Evolutionary conservation across 192 early-diverging fungal genomes (phyloP), one percentile per base, ranked within the genome.

Genomic region (Backusella tarrabulga): DNA sequence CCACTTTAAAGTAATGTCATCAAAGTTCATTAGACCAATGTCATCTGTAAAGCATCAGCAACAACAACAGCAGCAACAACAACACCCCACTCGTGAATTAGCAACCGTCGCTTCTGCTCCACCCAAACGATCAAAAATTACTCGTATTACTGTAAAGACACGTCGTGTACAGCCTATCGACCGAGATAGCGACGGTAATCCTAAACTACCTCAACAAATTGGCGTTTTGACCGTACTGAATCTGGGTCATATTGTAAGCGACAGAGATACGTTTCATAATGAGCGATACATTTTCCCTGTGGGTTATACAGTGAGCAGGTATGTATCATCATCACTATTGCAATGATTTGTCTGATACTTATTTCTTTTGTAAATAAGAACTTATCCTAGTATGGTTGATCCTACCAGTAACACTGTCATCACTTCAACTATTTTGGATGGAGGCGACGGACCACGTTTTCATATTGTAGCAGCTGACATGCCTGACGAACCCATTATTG

Each of bases 251-350:
- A 87, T 98, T 19, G 86, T 95, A 11, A 76, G 4, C 56, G 92
- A 95, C 76, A 85, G 91, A 12, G 86, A 91, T 42, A 84, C 89
- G 2, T 98, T 92, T 82, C 96, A 98, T 74, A 95, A 89, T 76
- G 95, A 97, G 76, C 88, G 96, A n/a, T 97, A 98, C 75, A 97
- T 98, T 67, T 98, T 89, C 87, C 97, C 97, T 1, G 92, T 95
- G 21, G 97, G 97, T n/a, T 98, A 93, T 83, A 90, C 82, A 29
- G 88, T 92, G 7, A 86, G 79, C 77, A 79, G 85, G 85, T 86
- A 77, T 76, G 36, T 40, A 21, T 5, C 15, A 32, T 42, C 15
- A 40, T 6, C 19, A 34, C 60, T 21, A 26, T 32, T 36, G 21
- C 0, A 42, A 14, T 17, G 14, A 3, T 38, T 52, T 56, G 12